A percentile compares a stretch with the other conserved stretches of the same genome.
Conservation (phyloP, 805 yeast genomes). For the Spathaspora arborariae region DNA sequence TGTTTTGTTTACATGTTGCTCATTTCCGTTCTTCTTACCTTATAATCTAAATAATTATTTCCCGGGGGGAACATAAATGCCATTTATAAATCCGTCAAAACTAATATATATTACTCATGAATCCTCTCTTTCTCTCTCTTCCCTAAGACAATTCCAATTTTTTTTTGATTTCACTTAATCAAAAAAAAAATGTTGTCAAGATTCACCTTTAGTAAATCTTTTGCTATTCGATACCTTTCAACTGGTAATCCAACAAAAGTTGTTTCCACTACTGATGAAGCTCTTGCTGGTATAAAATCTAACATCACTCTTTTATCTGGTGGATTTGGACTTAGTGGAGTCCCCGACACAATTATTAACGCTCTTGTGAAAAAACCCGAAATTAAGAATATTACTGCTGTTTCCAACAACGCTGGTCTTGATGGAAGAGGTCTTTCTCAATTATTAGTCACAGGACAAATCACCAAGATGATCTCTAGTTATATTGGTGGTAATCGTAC, state of each 20-base stretch:
- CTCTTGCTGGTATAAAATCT: conserved; percentile 24
- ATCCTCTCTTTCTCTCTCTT: neutral
- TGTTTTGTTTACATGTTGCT: neutral
- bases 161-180: neutral
- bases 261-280: conserved; percentile 22
- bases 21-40: neutral
- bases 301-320: conserved; percentile 40
- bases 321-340: conserved; percentile 48
- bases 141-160: neutral
- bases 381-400: conserved; percentile 37
- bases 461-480: conserved; percentile 42
- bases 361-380: conserved; percentile 30
- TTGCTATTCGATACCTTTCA: conserved; percentile 5
- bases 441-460: conserved; percentile 39
- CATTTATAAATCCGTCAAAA: neutral
- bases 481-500: conserved; percentile 44
- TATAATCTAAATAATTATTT: neutral
- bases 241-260: conserved; percentile 12
- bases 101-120: neutral
- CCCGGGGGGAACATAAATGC: neutral
- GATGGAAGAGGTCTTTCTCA: conserved; percentile 42
- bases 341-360: conserved; percentile 42
- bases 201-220: neutral
- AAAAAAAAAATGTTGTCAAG: neutral
- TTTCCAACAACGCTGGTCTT: conserved; percentile 47